Conservation (phyloP, 352 stramenopile species). For the Globisporangium cylindrosporum region DNA sequence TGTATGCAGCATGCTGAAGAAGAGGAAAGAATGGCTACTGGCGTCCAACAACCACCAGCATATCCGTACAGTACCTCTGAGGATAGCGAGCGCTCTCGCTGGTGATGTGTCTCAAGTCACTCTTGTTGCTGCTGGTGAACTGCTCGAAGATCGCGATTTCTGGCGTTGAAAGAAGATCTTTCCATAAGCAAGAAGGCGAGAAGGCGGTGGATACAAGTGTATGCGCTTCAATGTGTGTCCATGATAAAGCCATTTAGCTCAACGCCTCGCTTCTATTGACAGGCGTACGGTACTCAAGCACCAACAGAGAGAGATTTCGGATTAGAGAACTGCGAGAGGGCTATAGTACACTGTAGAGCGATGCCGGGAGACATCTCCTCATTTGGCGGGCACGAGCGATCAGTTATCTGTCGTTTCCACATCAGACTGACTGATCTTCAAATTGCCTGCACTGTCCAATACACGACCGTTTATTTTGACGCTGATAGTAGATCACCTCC, state of each 20-base stretch:
- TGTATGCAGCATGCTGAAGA: not conserved
- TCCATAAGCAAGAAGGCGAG: not conserved
- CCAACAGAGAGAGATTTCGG: not conserved
- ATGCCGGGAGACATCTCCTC: not conserved
- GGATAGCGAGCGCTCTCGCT: too few relatives aligned
- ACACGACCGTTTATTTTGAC: not conserved
- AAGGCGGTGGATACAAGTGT: too few relatives aligned
- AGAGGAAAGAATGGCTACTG: not conserved
- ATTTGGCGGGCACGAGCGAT: not conserved
- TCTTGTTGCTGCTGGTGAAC: too few relatives aligned
- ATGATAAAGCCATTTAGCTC: not conserved
- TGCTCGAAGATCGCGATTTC: not conserved
- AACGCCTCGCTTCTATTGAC: not conserved
- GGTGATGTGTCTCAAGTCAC: too few relatives aligned
- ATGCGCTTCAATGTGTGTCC: not conserved
- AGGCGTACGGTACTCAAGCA: not conserved
- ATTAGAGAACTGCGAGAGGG: not conserved
- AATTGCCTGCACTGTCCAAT: not conserved
- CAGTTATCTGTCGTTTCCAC: not conserved
- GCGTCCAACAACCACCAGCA: not conserved
- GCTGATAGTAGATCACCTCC: not conserved
- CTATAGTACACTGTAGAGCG: not conserved
- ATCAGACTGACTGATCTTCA: not conserved
- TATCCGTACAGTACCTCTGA: too few relatives aligned
- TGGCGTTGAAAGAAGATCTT: not conserved